Conservation (phyloP, 306 rosid genomes). For the Cucumis sativus region DNA sequence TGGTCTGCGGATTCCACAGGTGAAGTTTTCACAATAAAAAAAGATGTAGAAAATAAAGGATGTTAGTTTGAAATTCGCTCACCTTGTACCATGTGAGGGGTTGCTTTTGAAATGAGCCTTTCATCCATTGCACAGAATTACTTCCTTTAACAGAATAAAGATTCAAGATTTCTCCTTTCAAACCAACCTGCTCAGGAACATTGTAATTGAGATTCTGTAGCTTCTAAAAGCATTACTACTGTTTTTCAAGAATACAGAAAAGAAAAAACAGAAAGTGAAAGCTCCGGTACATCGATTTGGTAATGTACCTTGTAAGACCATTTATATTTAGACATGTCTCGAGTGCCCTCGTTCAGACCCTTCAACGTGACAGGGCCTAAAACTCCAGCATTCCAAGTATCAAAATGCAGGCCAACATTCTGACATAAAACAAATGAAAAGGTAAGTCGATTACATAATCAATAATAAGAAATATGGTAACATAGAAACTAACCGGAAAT, state of each 20-base stretch:
- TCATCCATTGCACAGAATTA: conserved; percentile 58
- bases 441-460: not conserved
- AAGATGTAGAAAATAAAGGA: not conserved
- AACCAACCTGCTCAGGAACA: conserved; percentile 49
- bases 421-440: conserved; percentile 18
- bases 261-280: not conserved
- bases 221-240: not conserved
- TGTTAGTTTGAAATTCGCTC: conserved; percentile 7
- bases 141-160: conserved; percentile 70
- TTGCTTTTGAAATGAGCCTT: conserved; percentile 50
- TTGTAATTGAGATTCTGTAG: not conserved
- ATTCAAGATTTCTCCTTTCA: conserved; percentile 56
- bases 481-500: too few relatives aligned
- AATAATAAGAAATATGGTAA: not conserved
- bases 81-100: conserved; percentile 98
- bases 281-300: not conserved
- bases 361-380: conserved; percentile 71
- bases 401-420: conserved; percentile 43
- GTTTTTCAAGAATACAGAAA: not conserved
- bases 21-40: conserved; percentile 1
- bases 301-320: conserved; percentile 83
- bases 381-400: conserved; percentile 85
- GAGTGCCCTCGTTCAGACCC: conserved; percentile 72
- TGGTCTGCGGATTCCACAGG: conserved; percentile 30
- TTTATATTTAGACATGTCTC: conserved; percentile 69